These are phyloP conservation scores for Aspergillus caelatus DNA, from an alignment of 2,329 filamentous ascomycete genomes.

Conservation along the genomic window DNA sequence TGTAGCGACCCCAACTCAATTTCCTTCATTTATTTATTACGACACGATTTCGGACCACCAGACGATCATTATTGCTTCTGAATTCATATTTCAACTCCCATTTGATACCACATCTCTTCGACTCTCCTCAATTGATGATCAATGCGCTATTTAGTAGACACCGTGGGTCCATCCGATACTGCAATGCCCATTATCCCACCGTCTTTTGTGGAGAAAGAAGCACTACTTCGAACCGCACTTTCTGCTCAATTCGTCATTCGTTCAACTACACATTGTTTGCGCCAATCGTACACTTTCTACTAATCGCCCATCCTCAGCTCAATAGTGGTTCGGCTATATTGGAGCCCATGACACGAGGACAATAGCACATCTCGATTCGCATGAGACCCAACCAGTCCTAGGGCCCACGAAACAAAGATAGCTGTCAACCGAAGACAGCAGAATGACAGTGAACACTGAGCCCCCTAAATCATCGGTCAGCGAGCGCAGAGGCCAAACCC, in stretches of 20 bases:
- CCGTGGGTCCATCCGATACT: slow-evolving; percentile 1
- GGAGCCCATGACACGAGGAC: not conserved
- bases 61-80: not conserved
- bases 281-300: not conserved
- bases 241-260: not conserved
- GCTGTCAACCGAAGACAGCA: slow-evolving; percentile 5
- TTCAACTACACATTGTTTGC: not conserved
- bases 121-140: not conserved
- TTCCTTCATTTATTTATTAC: slow-evolving; percentile 3
- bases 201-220: slow-evolving; percentile 9
- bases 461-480: slow-evolving; percentile 32
- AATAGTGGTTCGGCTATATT: not conserved
- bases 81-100: not conserved
- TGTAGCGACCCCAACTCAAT: not conserved
- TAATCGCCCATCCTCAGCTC: not conserved
- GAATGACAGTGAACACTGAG: slow-evolving; percentile 23
- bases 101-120: not conserved
- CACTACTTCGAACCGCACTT: not conserved
- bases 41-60: not conserved
- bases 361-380: not conserved
- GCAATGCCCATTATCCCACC: slow-evolving; percentile 5
- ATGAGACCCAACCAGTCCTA: not conserved
- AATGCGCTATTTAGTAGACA: slow-evolving; percentile 5
- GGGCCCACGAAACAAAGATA: not conserved
- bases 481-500: slow-evolving; percentile 40